These are phyloP conservation scores for Chrysanthemum makinoi DNA, from an alignment of 129 eudicot species.

Conservation along the genomic window DNA sequence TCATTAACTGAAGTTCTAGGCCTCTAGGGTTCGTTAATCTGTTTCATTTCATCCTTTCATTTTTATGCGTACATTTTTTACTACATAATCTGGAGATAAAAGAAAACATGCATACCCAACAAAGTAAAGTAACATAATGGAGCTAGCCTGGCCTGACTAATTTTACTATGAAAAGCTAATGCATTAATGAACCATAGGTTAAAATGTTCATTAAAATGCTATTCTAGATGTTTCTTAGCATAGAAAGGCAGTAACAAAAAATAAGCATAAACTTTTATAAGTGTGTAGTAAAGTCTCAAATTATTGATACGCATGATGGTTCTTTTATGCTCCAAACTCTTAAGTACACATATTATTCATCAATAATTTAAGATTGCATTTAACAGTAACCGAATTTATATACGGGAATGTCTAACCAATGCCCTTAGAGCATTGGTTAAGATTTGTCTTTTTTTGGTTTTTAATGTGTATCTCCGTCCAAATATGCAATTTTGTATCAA, in stretches of 20 bases:
- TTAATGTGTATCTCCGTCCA: too few species aligned
- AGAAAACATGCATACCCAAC: neutral
- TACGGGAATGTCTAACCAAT: too few species aligned
- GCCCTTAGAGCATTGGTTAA: too few species aligned
- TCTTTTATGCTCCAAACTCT: neutral
- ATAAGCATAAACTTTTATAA: conserved; percentile 3
- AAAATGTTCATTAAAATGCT: conserved; percentile 6
- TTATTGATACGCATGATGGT: conserved; percentile 11
- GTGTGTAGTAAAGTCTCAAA: neutral
- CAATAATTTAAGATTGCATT: conserved; percentile 13
- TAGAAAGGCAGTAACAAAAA: conserved; percentile 4
- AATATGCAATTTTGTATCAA: too few species aligned
- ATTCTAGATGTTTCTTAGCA: neutral
- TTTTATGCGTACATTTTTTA: neutral
- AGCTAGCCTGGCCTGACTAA: neutral
- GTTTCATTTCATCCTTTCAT: too few species aligned
- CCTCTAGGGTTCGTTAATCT: too few species aligned
- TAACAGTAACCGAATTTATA: neutral
- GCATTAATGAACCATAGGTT: conserved; percentile 1
- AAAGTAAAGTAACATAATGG: neutral
- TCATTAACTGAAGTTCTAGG: too few species aligned
- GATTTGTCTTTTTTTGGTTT: too few species aligned
- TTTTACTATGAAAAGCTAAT: conserved; percentile 4
- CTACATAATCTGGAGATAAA: neutral
- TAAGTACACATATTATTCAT: conserved; percentile 18